Base-by-base conservation (phyloP, 805 yeast genomes). In the Wickerhamomyces bisporus region DNA sequence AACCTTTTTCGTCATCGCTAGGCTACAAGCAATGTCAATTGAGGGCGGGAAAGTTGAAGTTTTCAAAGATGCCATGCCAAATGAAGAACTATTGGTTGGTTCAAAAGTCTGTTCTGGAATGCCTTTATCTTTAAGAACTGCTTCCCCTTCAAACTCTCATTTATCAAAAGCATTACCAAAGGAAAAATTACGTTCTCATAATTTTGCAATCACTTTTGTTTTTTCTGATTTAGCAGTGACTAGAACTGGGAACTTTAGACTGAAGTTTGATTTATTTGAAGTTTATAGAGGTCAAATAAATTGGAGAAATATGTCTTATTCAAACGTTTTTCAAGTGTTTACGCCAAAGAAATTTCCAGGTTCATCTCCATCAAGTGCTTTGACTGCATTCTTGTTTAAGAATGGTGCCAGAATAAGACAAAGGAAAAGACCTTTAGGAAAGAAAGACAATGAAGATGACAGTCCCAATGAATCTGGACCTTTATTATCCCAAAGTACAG, bases 301-400 rank as follows among this genome's bases (percentile, higher is more conserved):
- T 13, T 46, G 49, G 42, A 43, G 50, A 29, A 37, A 38, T 37
- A 41, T 43, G 16, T 18, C 41, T 3, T 15, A 31, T 2, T 51
- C 58, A 7, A 43, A 45, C 25, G 48, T 38, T 8, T 52, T 58
- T 26, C 53, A 50, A 18, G 58, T 57, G 7, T 57, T 39, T 32
- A 52, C 60, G 4, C 62, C 59, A 21, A 58, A 58, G 44, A 58
- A 57, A 35, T 58, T 57, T 39, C 62, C 62, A 3, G 63, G 63
- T 3, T 49, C 60, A 3, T 38, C 48, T 6, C 47, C 55, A 0
- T 51, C 60, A 5, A 55, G 61, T 1, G 46, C 55, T 19, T 35
- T 58, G 26, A 53, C 60, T 4, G 41, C 48, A n/a, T 58, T 55
- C 36, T 41, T 58, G 11, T 55, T 45, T 41, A 57, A 57, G 30